Evolutionary conservation across 148 eudicot species (phyloP).

Genomic region (Nyssa sinensis): DNA sequence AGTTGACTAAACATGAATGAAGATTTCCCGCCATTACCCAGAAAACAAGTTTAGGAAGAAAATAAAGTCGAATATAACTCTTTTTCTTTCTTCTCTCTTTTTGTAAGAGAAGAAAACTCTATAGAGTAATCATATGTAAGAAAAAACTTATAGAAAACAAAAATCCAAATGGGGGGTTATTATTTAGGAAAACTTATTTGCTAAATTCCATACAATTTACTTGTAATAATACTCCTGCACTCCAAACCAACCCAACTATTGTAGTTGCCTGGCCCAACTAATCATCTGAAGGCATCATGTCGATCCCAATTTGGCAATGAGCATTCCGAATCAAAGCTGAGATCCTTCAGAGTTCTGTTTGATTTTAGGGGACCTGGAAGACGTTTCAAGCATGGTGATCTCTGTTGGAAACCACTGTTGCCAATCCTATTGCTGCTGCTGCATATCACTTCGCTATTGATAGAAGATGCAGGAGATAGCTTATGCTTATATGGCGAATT

Average conservation of each 20-base stretch:
- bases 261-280: background rate
- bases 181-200: too few species aligned
- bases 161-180: too few species aligned
- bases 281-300: conserved; percentile 12
- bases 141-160: too few species aligned
- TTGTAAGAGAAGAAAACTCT: too few species aligned
- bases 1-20: too few species aligned
- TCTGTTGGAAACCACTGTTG: conserved; percentile 32
- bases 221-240: background rate
- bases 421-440: conserved; percentile 32
- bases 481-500: conserved; percentile 66
- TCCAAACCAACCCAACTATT: background rate
- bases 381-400: conserved; percentile 51
- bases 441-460: conserved; percentile 52
- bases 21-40: too few species aligned
- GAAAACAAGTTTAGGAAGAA: too few species aligned
- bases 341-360: conserved; percentile 20
- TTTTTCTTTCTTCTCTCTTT: too few species aligned
- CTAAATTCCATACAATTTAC: too few species aligned
- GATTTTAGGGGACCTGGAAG: conserved; percentile 29
- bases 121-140: too few species aligned
- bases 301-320: conserved; percentile 21
- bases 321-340: conserved; percentile 24
- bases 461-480: conserved; percentile 65
- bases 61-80: too few species aligned